Conservation (phyloP, 768 basidiomycete species). For the Pleurotus salmoneostramineus region DNA sequence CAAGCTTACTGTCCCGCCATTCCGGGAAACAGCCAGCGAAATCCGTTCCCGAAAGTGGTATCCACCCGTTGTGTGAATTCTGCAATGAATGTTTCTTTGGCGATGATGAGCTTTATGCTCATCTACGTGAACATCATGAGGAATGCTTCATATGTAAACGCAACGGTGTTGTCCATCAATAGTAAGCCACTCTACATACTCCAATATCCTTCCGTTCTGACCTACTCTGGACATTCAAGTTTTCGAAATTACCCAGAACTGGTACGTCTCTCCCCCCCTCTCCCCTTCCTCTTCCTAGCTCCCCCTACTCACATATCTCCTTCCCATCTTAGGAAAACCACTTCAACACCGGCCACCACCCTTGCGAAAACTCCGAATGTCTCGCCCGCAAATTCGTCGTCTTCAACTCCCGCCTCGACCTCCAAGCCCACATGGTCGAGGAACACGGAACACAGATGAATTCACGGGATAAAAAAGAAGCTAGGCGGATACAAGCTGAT, state of each 20-base stretch:
- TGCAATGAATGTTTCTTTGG: slow-evolving; percentile 91
- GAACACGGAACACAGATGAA: slow-evolving; percentile 76
- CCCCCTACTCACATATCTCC: too few relatives aligned
- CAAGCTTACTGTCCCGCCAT: slow-evolving; percentile 47
- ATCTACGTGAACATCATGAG: slow-evolving; percentile 92
- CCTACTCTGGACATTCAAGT: slow-evolving; percentile 32
- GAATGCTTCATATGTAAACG: slow-evolving; percentile 95
- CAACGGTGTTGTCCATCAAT: slow-evolving; percentile 74
- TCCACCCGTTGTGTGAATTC: slow-evolving; percentile 82
- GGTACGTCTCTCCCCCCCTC: slow-evolving; percentile 32
- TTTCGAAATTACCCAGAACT: slow-evolving; percentile 78
- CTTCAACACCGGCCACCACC: slow-evolving; percentile 71
- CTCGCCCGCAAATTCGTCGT: slow-evolving; percentile 92
- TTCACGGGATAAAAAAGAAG: slow-evolving; percentile 64
- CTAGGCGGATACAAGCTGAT: slow-evolving; percentile 65
- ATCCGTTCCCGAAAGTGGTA: slow-evolving; percentile 64
- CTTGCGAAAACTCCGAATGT: slow-evolving; percentile 72
- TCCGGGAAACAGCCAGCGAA: slow-evolving; percentile 34
- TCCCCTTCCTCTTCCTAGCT: neutral
- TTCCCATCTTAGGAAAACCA: slow-evolving; percentile 86
- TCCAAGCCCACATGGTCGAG: slow-evolving; percentile 88
- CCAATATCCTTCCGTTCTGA: neutral
- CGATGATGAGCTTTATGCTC: slow-evolving; percentile 90
- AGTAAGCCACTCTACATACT: slow-evolving; percentile 50
- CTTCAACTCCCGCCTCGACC: slow-evolving; percentile 81